Conservation (phyloP, 345 rosid species). For the Salix purpurea region DNA sequence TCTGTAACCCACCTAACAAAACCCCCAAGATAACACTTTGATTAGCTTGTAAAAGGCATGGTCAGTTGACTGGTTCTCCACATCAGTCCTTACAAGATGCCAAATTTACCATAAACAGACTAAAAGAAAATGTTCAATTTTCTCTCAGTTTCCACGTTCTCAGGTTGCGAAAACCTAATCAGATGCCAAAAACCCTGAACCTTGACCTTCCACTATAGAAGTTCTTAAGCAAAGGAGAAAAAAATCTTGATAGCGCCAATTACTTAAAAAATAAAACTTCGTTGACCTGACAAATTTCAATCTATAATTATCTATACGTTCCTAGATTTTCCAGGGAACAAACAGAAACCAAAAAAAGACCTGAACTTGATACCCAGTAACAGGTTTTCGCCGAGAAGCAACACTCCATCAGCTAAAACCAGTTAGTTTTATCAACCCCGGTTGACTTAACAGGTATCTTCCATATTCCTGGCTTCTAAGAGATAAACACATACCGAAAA, state of each 20-base stretch:
- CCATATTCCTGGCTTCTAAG: background rate
- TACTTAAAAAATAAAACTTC: background rate
- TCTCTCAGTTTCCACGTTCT: background rate
- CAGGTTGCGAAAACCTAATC: background rate
- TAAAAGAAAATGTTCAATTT: background rate
- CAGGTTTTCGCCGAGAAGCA: background rate
- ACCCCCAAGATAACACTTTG: background rate
- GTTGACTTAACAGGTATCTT: background rate
- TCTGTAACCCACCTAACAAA: background rate
- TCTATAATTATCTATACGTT: background rate
- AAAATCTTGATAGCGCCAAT: background rate
- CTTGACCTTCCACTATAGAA: background rate
- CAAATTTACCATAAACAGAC: background rate
- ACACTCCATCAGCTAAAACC: background rate
- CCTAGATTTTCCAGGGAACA: conserved; percentile 10
- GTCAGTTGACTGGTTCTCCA: background rate
- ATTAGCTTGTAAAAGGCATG: background rate
- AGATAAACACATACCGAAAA: background rate
- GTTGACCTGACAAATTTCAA: background rate
- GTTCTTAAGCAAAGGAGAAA: background rate
- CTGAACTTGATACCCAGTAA: background rate
- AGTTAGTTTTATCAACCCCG: background rate
- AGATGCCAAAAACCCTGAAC: background rate
- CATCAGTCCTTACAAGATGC: no score
- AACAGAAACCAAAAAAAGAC: background rate